Evolutionary conservation across 1,139 yeast genomes (phyloP).

Genomic region (Scheffersomyces insectosa): DNA sequence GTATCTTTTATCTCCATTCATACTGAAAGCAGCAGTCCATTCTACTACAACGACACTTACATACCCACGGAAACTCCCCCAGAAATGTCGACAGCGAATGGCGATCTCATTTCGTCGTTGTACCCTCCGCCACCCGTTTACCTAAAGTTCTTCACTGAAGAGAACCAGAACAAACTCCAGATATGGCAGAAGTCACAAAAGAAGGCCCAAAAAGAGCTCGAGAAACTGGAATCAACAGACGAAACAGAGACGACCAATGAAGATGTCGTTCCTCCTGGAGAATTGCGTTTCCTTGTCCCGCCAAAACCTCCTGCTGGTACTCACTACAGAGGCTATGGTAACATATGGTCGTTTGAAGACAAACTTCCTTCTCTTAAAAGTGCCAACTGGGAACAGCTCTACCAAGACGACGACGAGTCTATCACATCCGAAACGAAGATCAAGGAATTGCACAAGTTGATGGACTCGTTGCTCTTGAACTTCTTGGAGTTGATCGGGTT

Average conservation of each 20-base stretch:
- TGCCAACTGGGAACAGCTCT: conserved; percentile 69
- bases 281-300: conserved; percentile 59
- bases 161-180: conserved; percentile 46
- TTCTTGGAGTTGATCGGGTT: conserved; percentile 75
- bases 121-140: conserved; percentile 89
- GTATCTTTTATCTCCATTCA: too few relatives aligned
- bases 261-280: conserved; percentile 27
- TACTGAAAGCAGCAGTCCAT: too few relatives aligned
- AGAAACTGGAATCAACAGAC: conserved; percentile 1
- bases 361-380: conserved; percentile 65
- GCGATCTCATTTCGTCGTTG: conserved; percentile 58
- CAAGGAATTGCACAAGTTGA: conserved; percentile 64
- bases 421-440: conserved; percentile 57
- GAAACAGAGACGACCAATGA: conserved; percentile 1
- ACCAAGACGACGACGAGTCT: conserved; percentile 46
- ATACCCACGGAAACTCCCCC: neutral
- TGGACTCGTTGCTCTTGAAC: conserved; percentile 68
- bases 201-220: conserved; percentile 2
- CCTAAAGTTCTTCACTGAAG: conserved; percentile 65
- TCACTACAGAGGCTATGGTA: conserved; percentile 78
- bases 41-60: too few relatives aligned
- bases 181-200: conserved; percentile 17
- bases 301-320: conserved; percentile 62
- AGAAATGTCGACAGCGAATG: conserved; percentile 20
- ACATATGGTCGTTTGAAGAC: conserved; percentile 77